Conservation (phyloP, 2,329 filamentous ascomycete species). For the Pseudogymnoascus destructans region DNA sequence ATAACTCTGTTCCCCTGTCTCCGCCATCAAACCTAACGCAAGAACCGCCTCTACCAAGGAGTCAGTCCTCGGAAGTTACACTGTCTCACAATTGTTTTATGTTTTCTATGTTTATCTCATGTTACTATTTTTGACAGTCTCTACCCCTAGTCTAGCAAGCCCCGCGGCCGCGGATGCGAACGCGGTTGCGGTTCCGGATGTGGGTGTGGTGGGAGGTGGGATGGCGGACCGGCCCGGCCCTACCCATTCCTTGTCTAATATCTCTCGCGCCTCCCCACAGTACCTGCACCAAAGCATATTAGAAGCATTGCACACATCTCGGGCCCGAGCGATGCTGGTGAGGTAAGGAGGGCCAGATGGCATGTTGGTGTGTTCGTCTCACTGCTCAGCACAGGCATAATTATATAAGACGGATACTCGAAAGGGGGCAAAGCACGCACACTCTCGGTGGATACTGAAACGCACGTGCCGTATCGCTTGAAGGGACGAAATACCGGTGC, state of each 20-base stretch:
- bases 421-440: background rate
- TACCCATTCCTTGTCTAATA: constrained; percentile 8
- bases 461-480: background rate
- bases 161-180: too few species aligned
- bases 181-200: too few species aligned
- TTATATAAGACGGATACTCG: background rate
- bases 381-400: background rate
- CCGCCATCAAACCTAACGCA: too few species aligned
- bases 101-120: too few species aligned
- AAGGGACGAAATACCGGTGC: constrained; percentile 2
- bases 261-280: constrained; percentile 5
- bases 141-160: too few species aligned
- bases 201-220: too few species aligned
- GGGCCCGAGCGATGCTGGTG: background rate
- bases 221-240: too few species aligned
- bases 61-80: too few species aligned
- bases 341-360: background rate
- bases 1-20: too few species aligned
- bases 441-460: background rate
- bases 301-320: background rate
- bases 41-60: too few species aligned
- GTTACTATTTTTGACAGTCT: too few species aligned
- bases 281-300: constrained; percentile 7
- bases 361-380: background rate
- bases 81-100: too few species aligned